phyloP scores from a whole-genome alignment of 768 basidiomycete species.

The Kwoniella shandongensis region DNA sequence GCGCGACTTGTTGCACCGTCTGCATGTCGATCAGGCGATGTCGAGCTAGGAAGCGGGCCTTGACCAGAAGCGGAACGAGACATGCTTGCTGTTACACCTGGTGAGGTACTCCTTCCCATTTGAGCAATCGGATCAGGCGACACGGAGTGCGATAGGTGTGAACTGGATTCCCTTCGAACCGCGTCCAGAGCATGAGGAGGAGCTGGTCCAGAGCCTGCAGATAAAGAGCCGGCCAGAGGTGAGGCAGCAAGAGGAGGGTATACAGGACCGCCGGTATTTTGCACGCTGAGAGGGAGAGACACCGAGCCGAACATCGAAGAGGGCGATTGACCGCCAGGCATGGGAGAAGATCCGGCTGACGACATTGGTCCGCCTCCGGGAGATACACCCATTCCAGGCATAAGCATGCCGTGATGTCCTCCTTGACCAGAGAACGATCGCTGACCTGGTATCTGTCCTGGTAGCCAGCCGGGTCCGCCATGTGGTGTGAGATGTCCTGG shows the following conservation, averaged over 20 bases:
- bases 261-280: conserved; percentile 24
- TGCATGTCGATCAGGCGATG: conserved; percentile 10
- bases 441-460: conserved; percentile 14
- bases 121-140: conserved; percentile 14
- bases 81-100: not conserved
- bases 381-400: conserved; percentile 16
- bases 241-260: conserved; percentile 30
- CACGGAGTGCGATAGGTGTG: conserved; percentile 8
- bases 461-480: conserved; percentile 17
- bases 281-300: conserved; percentile 27
- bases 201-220: conserved; percentile 10
- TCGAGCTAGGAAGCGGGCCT: not conserved
- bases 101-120: conserved; percentile 4
- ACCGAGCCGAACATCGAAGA: conserved; percentile 13
- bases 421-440: conserved; percentile 22
- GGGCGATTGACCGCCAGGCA: conserved; percentile 16
- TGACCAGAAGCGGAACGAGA: conserved; percentile 15
- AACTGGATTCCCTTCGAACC: not conserved
- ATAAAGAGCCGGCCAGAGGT: conserved; percentile 40
- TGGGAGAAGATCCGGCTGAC: conserved; percentile 20
- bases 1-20: conserved; percentile 5
- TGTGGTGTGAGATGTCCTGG: conserved; percentile 25
- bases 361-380: conserved; percentile 19
- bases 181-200: not conserved
- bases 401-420: conserved; percentile 16